These are phyloP conservation scores for Talaromyces sp. DNA, from an alignment of 2,329 filamentous ascomycete genomes.

Conservation along the genomic window DNA sequence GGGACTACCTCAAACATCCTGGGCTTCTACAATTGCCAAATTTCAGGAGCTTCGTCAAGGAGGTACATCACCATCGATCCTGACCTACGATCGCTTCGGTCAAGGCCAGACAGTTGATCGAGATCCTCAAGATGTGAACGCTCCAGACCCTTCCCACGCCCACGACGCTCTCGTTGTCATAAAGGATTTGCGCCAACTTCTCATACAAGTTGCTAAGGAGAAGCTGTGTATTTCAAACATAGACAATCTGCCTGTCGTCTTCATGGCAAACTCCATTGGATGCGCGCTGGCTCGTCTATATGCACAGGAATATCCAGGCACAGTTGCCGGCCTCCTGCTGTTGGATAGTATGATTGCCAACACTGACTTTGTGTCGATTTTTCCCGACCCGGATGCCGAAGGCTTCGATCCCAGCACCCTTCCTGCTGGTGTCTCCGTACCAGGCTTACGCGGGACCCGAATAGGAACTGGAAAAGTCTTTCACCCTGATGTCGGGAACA, in stretches of 20 bases:
- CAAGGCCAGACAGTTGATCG: background rate
- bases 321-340: background rate
- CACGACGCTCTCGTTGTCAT: background rate
- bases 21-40: background rate
- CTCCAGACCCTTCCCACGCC: background rate
- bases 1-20: background rate
- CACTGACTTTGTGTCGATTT: background rate
- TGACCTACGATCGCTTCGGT: background rate
- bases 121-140: background rate
- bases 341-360: background rate
- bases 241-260: background rate
- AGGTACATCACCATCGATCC: background rate
- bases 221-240: background rate
- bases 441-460: conserved; percentile 40
- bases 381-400: background rate
- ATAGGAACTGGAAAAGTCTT: conserved; percentile 46
- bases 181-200: background rate
- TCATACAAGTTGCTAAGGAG: background rate
- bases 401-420: conserved; percentile 26
- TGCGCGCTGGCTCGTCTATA: background rate
- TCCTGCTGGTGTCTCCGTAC: conserved; percentile 42
- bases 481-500: conserved; percentile 53
- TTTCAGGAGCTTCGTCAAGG: background rate
- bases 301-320: background rate
- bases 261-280: background rate